These are phyloP conservation scores for Malbranchea cinnamomea DNA, from an alignment of 2,329 filamentous ascomycete species.

Conservation along the genomic window DNA sequence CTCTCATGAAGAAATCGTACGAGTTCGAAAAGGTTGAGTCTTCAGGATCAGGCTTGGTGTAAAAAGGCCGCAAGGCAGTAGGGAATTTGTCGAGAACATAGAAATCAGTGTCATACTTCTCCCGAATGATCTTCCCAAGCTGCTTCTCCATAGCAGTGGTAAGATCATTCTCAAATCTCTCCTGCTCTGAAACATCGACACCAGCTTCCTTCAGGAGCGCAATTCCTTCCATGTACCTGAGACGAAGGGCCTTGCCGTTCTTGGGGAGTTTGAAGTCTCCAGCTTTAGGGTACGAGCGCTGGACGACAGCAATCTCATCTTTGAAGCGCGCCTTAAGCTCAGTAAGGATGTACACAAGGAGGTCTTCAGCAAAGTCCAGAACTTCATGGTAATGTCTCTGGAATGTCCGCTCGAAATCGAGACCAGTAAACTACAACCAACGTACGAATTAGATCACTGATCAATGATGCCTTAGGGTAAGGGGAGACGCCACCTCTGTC, in stretches of 20 bases:
- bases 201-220: constrained; percentile 34
- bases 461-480: neutral
- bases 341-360: constrained; percentile 34
- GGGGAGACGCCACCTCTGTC: constrained; percentile 38
- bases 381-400: constrained; percentile 37
- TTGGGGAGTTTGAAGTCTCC: constrained; percentile 36
- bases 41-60: constrained; percentile 64
- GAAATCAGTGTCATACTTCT: constrained; percentile 90
- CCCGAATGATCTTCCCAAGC: constrained; percentile 70
- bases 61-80: constrained; percentile 74
- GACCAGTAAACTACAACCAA: constrained; percentile 30
- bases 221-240: constrained; percentile 37
- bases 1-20: constrained; percentile 58
- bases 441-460: neutral
- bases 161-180: constrained; percentile 33
- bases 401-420: constrained; percentile 39
- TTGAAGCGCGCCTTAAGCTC: constrained; percentile 31
- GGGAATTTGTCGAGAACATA: constrained; percentile 97
- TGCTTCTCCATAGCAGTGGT: constrained; percentile 41
- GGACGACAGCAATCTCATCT: constrained; percentile 30
- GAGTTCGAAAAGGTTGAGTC: constrained; percentile 52
- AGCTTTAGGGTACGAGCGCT: constrained; percentile 35
- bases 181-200: constrained; percentile 35
- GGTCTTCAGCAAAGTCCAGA: constrained; percentile 33
- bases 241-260: constrained; percentile 32